Evolutionary conservation across 305 asterid genomes (phyloP).

Genomic region (Rubia peregrina): DNA sequence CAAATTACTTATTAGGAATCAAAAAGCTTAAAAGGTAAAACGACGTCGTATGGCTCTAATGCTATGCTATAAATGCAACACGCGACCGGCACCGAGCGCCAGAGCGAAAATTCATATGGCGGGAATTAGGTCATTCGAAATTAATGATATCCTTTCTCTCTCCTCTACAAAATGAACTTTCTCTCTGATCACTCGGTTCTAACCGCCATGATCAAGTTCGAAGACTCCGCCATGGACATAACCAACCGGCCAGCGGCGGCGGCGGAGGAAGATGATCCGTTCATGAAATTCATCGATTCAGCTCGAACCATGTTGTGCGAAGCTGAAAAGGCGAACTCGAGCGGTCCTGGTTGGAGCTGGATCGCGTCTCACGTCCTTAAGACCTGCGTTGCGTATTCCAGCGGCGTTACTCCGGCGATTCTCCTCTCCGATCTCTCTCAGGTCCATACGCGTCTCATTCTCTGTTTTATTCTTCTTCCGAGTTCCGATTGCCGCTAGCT

Average conservation of each 20-base stretch:
- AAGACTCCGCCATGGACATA: conserved; percentile 42
- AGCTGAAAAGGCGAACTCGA: conserved; percentile 33
- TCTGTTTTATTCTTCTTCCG: background rate
- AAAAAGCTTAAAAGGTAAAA: background rate
- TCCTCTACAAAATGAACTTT: conserved; percentile 17
- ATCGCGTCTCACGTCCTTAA: conserved; percentile 57
- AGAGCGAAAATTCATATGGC: background rate
- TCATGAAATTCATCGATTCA: conserved; percentile 57
- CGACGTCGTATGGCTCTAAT: background rate
- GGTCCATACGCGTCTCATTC: conserved; percentile 29
- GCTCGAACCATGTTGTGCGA: conserved; percentile 43
- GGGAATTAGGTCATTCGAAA: background rate
- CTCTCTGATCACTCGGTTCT: conserved; percentile 25
- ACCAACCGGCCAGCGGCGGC: conserved; percentile 23
- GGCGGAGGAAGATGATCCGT: conserved; percentile 35
- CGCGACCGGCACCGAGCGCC: background rate
- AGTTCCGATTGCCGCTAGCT: background rate
- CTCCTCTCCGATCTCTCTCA: conserved; percentile 87
- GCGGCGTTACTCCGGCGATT: conserved; percentile 93
- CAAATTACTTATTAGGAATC: too few relatives aligned
- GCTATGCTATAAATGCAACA: background rate
- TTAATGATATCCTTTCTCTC: background rate
- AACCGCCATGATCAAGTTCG: conserved; percentile 28
- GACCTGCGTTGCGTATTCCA: conserved; percentile 69
- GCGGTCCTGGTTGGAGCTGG: conserved; percentile 91